Evolutionary conservation across 768 basidiomycete genomes (phyloP), one percentile per base, ranked within the genome.

Genomic region (Fomitopsis pulvina): DNA sequence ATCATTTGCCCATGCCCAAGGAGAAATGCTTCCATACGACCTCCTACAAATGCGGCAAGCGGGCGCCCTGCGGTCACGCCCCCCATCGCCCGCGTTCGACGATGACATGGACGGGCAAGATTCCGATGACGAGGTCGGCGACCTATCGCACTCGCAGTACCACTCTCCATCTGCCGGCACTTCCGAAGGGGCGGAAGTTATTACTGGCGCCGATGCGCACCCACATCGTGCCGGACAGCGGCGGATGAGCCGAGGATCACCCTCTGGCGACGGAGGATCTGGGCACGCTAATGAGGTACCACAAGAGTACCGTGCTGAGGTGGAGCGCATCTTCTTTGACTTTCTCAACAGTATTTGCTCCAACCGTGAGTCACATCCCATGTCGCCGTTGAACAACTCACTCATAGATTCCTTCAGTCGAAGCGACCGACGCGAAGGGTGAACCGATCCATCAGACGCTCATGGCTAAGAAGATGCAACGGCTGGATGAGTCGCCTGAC

Each of bases 401-500:
- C 45, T 39, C 12, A 48, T 41, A 18, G 39, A 30, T 43, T n/a
- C 34, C 29, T 63, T 26, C 57, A 97, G 93, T 97, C 69, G 92
- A 96, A 51, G 86, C 89, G 3, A 87, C 84, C 43, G 96, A 98
- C 63, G 75, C 80, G 26, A 99, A 99, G 66, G 95, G 95, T 45
- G 95, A 99, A 65, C 85, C 89, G 39, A 92, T 99, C 51, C 95
- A 99, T 63, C 95, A 99, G 68, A 92, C 92, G 29, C 76, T 98
- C 60, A 99, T 99, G 95, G 87, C 94, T 0, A 97, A 97, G 75
- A 91, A 91, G 75, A 98, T 99, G 95, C 89, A 92, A 59, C 84
- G 92, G 47, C 74, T 98, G 49, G 94, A 96, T 64, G 95, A 97
- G 71, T 93, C 91, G 30, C 83, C 85, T 38, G 95, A 98, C 67